Evolutionary conservation across 768 basidiomycete genomes (phyloP).

Genomic region (Termitomyces titanicus): DNA sequence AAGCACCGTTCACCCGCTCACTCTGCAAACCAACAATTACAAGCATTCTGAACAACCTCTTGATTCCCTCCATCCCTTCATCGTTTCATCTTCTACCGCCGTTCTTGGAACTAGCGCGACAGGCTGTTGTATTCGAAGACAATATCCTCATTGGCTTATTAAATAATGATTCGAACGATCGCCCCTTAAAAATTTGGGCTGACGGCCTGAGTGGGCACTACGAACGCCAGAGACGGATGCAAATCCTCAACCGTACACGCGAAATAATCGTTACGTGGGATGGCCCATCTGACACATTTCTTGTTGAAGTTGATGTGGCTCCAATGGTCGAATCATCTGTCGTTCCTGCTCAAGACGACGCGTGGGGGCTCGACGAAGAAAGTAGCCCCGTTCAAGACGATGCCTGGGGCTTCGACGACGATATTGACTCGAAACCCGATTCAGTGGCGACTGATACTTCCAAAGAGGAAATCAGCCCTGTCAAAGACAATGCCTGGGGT

Average conservation of each 20-base stretch:
- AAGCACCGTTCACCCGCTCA: conserved; percentile 45
- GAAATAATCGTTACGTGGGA: conserved; percentile 44
- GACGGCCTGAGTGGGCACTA: conserved; percentile 70
- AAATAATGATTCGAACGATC: conserved; percentile 43
- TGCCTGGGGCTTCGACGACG: conserved; percentile 49
- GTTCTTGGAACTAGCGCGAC: conserved; percentile 54
- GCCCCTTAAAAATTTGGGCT: conserved; percentile 64
- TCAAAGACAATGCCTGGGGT: conserved; percentile 44
- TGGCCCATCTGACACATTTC: conserved; percentile 36
- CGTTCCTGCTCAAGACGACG: conserved; percentile 26
- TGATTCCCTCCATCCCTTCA: conserved; percentile 69
- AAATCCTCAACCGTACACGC: conserved; percentile 63
- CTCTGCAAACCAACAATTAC: conserved; percentile 58
- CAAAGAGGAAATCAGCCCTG: conserved; percentile 18
- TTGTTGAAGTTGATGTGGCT: conserved; percentile 32
- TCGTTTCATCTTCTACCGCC: conserved; percentile 54
- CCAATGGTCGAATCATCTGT: conserved; percentile 28
- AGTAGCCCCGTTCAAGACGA: conserved; percentile 24
- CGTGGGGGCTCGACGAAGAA: conserved; percentile 44
- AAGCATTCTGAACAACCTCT: conserved; percentile 60
- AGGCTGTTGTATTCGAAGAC: conserved; percentile 68
- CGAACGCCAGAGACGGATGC: conserved; percentile 67
- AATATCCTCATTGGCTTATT: conserved; percentile 47
- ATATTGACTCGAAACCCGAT: conserved; percentile 27
- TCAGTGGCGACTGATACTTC: not conserved